These are phyloP conservation scores for Asclepias syriaca DNA, from an alignment of 257 asterid species.

Conservation along the genomic window DNA sequence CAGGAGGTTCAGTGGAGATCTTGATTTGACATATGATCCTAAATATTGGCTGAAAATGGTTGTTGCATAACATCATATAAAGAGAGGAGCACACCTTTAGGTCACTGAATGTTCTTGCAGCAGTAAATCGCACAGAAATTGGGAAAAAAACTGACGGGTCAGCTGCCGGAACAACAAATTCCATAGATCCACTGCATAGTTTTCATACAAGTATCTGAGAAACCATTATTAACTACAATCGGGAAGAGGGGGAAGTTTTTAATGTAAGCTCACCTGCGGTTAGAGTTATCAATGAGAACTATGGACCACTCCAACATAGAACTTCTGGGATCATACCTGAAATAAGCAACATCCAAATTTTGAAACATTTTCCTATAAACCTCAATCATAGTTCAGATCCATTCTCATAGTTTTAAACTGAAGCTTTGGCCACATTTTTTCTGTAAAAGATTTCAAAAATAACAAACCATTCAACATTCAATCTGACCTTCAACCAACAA, in stretches of 20 bases:
- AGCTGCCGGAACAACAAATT: conserved; percentile 74
- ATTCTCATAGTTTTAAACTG: not conserved
- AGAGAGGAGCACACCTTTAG: conserved; percentile 52
- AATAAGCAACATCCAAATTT: not conserved
- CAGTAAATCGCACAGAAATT: conserved; percentile 65
- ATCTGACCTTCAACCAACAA: not conserved
- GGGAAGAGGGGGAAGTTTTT: conserved; percentile 8
- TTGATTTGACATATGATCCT: not conserved
- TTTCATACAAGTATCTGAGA: conserved; percentile 20
- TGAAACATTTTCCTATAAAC: not conserved
- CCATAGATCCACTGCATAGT: conserved; percentile 83
- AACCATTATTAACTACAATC: conserved; percentile 8
- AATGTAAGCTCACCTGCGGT: conserved; percentile 68
- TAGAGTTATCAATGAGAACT: conserved; percentile 75
- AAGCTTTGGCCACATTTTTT: not conserved
- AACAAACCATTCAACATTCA: not conserved
- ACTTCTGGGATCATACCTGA: conserved; percentile 78
- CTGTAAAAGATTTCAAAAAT: not conserved
- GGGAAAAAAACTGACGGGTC: conserved; percentile 80
- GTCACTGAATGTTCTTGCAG: conserved; percentile 72
- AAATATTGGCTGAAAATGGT: not conserved
- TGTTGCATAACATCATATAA: not conserved
- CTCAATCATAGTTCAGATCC: not conserved
- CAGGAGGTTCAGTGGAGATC: not conserved
- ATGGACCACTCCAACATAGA: conserved; percentile 90